Evolutionary conservation across 495 filamentous ascomycete species (phyloP).

Genomic region (Pseudomonodictys pantanalensis): DNA sequence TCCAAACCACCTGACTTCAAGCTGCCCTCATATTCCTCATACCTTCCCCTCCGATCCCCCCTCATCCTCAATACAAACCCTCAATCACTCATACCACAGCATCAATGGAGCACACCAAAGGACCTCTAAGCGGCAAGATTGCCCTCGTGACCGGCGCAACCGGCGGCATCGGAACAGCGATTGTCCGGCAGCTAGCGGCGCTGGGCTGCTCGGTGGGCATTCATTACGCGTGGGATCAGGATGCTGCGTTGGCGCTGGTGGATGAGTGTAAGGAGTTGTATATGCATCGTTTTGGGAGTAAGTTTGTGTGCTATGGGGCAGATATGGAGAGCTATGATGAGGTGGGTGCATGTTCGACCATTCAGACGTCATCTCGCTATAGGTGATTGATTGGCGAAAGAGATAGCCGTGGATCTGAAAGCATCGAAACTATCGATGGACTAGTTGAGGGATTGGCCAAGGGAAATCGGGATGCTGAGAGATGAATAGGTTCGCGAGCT

Average conservation of each 20-base stretch:
- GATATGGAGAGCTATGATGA: conserved; percentile 39
- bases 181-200: conserved; percentile 18
- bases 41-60: neutral
- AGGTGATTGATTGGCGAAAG: too few relatives aligned
- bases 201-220: conserved; percentile 38
- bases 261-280: neutral
- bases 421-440: too few relatives aligned
- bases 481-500: conserved; percentile 33
- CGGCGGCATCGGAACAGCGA: conserved; percentile 20
- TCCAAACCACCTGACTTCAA: neutral
- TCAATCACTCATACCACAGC: conserved; percentile 28
- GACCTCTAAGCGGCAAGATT: conserved; percentile 14
- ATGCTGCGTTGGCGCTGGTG: conserved; percentile 7
- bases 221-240: conserved; percentile 37
- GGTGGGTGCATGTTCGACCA: conserved; percentile 9
- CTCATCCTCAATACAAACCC: neutral
- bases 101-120: neutral
- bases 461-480: too few relatives aligned
- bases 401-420: too few relatives aligned
- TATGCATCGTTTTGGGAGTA: neutral
- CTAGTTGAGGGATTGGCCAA: too few relatives aligned
- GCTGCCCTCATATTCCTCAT: neutral
- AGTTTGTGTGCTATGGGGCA: conserved; percentile 30
- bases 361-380: neutral
- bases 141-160: conserved; percentile 24